These are phyloP conservation scores for Comarum palustre DNA, from an alignment of 306 rosid genomes.

Conservation along the genomic window DNA sequence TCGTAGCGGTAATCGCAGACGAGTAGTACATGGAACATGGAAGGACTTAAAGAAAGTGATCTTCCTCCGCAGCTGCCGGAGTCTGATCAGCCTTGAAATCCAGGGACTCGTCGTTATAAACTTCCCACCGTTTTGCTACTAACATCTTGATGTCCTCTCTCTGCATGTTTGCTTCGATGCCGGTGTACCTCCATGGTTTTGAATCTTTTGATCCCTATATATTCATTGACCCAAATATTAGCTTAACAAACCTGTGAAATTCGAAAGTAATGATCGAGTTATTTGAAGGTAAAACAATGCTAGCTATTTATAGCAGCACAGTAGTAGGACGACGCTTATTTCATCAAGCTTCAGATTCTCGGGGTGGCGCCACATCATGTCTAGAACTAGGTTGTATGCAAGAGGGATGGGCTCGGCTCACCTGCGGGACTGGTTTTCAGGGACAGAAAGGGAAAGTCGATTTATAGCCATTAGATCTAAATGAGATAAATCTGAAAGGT, in stretches of 20 bases:
- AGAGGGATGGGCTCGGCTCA: slow-evolving; percentile 44
- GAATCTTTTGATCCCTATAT: slow-evolving; percentile 58
- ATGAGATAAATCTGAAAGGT: too few relatives aligned
- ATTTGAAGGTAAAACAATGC: not conserved
- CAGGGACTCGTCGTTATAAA: slow-evolving; percentile 51
- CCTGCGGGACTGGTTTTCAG: too few relatives aligned
- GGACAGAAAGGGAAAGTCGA: too few relatives aligned
- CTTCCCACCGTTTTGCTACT: slow-evolving; percentile 64
- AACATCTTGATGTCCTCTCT: slow-evolving; percentile 53
- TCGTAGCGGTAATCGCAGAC: too few relatives aligned
- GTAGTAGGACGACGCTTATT: slow-evolving; percentile 59
- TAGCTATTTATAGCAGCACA: slow-evolving; percentile 68
- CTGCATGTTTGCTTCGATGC: slow-evolving; percentile 58
- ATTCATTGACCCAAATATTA: not conserved
- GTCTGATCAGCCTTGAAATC: slow-evolving; percentile 37
- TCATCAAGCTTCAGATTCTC: slow-evolving; percentile 48
- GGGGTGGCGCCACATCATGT: slow-evolving; percentile 65
- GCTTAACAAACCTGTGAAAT: not conserved
- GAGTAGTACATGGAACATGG: too few relatives aligned
- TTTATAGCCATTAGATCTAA: too few relatives aligned
- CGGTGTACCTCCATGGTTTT: slow-evolving; percentile 68
- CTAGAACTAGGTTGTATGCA: slow-evolving; percentile 53
- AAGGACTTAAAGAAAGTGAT: slow-evolving; percentile 28
- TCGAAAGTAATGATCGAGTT: not conserved
- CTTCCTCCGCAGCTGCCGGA: slow-evolving; percentile 18